These are phyloP conservation scores for Cylindrotheca closterium DNA, from an alignment of 108 stramenopile species.

Conservation along the genomic window DNA sequence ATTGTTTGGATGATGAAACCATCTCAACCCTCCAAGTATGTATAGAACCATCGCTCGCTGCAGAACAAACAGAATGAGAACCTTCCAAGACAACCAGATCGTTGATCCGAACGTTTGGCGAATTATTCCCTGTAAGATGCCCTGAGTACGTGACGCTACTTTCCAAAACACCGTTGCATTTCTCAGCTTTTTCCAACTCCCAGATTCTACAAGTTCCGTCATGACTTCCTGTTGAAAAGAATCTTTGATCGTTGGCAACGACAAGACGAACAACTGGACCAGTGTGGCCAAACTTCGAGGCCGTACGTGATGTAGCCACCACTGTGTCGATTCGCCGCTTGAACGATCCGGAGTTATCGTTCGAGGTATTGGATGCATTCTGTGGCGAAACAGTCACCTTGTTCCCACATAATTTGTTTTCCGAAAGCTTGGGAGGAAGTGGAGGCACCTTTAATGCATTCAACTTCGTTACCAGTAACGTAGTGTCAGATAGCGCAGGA, in stretches of 20 bases:
- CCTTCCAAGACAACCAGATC: constrained; percentile 90
- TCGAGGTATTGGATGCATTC: constrained; percentile 14
- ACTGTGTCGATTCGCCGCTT: constrained; percentile 68
- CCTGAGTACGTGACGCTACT: constrained; percentile 82
- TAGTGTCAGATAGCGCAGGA: constrained; percentile 59
- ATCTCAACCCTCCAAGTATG: constrained; percentile 89
- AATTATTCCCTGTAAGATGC: constrained; percentile 34
- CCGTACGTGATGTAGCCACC: constrained; percentile 60
- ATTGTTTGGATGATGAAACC: constrained; percentile 36
- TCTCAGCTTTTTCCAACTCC: constrained; percentile 82
- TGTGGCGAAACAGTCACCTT: constrained; percentile 6
- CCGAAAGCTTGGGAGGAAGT: constrained; percentile 61
- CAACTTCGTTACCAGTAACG: constrained; percentile 60
- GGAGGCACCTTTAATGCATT: constrained; percentile 72
- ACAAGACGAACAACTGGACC: constrained; percentile 88
- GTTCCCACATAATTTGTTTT: constrained; percentile 6
- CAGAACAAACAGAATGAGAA: constrained; percentile 88
- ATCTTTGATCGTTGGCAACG: constrained; percentile 85
- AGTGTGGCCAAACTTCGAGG: constrained; percentile 63
- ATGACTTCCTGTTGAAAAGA: constrained; percentile 88
- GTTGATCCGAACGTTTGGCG: constrained; percentile 53
- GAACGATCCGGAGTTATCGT: constrained; percentile 3
- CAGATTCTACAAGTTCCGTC: constrained; percentile 94
- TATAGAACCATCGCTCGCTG: constrained; percentile 81
- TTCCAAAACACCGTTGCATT: constrained; percentile 71